Evolutionary conservation across 2,329 filamentous ascomycete species (phyloP).

Genomic region (Trichoderma atrobrunneum): DNA sequence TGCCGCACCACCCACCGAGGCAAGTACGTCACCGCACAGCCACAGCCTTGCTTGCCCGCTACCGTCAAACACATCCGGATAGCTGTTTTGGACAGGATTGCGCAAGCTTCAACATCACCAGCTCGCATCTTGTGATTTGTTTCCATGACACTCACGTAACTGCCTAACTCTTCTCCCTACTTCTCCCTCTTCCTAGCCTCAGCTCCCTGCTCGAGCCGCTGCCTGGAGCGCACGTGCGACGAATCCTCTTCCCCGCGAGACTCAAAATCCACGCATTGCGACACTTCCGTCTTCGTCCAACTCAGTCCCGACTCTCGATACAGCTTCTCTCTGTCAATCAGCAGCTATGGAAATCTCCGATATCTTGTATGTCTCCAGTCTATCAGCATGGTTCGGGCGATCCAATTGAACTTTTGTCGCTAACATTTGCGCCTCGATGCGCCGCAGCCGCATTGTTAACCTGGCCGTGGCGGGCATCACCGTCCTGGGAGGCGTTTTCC

Average conservation of each 20-base stretch:
- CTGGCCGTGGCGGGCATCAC: constrained; percentile 83
- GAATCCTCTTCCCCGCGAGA: not conserved
- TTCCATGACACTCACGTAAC: not conserved
- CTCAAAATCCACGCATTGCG: constrained; percentile 13
- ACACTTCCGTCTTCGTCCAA: not conserved
- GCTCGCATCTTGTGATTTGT: not conserved
- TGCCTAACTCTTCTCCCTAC: not conserved
- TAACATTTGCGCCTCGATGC: constrained; percentile 12
- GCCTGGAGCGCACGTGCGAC: not conserved
- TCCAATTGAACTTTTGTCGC: not conserved
- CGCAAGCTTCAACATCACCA: constrained; percentile 7
- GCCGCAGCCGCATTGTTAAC: constrained; percentile 84
- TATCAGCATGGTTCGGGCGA: not conserved
- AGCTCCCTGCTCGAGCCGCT: not conserved
- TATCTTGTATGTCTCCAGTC: constrained; percentile 6
- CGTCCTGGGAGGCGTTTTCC: constrained; percentile 75
- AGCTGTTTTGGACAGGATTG: constrained; percentile 1
- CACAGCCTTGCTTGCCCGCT: not conserved
- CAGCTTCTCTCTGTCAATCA: not conserved
- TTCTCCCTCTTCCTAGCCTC: not conserved
- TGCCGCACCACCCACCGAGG: not conserved
- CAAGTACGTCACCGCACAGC: constrained; percentile 15
- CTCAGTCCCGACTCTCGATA: not conserved
- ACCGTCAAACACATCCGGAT: not conserved
- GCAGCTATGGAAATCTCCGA: constrained; percentile 17